phyloP scores from a whole-genome alignment of 2,329 filamentous ascomycete species.

The Talaromyces verruculosus region DNA sequence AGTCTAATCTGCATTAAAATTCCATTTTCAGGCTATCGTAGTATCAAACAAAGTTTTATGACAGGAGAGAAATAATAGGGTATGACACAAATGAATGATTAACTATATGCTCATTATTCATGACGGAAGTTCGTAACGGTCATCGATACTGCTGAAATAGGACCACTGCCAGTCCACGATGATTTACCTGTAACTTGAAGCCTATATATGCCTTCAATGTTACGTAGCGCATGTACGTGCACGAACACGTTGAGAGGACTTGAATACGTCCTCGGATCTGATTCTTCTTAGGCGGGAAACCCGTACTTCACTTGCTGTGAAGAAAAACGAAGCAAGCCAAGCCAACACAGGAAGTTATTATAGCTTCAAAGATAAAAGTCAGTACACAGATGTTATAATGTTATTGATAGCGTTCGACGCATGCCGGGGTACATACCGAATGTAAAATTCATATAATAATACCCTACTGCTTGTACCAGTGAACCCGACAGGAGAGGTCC shows the following conservation, averaged over 20 bases:
- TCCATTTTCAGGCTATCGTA: not conserved
- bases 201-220: not conserved
- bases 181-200: not conserved
- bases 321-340: conserved; percentile 10
- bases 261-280: not conserved
- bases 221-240: too few species aligned
- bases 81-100: not conserved
- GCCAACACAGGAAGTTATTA: conserved; percentile 8
- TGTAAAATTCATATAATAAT: conserved; percentile 20
- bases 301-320: conserved; percentile 4
- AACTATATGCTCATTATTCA: not conserved
- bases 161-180: too few species aligned
- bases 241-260: not conserved
- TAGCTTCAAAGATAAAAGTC: not conserved
- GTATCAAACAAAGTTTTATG: not conserved
- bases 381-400: not conserved
- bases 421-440: conserved; percentile 4
- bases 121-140: not conserved
- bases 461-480: conserved; percentile 12
- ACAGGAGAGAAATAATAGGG: not conserved
- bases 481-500: conserved; percentile 17
- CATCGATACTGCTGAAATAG: not conserved
- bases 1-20: conserved; percentile 2
- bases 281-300: not conserved
- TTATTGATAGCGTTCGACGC: not conserved